Percentiles rank a stretch among this genome's conserved stretches.
These are phyloP conservation scores for Moesziomyces sp. DNA, from an alignment of 1,284 basidiomycete genomes.

Conservation along the genomic window DNA sequence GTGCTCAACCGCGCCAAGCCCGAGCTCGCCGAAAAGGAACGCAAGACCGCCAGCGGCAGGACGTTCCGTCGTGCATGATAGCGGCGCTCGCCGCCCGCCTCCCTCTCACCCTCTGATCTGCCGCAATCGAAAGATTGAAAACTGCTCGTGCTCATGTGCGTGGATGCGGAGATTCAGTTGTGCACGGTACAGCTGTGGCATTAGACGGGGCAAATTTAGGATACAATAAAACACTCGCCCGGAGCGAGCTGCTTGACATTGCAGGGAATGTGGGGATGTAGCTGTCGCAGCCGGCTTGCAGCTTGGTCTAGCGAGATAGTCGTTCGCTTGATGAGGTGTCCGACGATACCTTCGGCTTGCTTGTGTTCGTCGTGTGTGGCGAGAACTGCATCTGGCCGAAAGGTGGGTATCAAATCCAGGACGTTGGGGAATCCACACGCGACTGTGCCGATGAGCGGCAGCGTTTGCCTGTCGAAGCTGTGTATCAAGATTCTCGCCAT, in stretches of 20 bases:
- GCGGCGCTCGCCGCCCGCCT: not conserved
- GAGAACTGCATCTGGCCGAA: slow-evolving; percentile 17
- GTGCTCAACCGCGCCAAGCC: slow-evolving; percentile 97
- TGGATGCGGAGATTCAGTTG: not conserved
- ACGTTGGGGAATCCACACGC: slow-evolving; percentile 41
- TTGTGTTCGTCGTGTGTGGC: slow-evolving; percentile 48
- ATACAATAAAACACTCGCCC: slow-evolving; percentile 15
- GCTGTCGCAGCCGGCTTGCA: not conserved
- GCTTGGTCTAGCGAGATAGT: slow-evolving; percentile 10
- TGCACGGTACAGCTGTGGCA: not conserved
- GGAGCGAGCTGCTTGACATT: slow-evolving; percentile 11
- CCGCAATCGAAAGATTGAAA: not conserved
- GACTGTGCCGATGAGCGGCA: slow-evolving; percentile 35
- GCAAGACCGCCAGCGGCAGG: slow-evolving; percentile 82
- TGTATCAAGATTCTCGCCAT: slow-evolving; percentile 22
- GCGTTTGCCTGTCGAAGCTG: slow-evolving; percentile 42
- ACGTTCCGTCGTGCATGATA: slow-evolving; percentile 59
- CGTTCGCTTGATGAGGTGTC: slow-evolving; percentile 13
- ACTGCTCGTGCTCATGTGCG: no score
- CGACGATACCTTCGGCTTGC: slow-evolving; percentile 31
- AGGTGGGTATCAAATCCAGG: slow-evolving; percentile 16
- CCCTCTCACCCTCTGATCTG: no score
- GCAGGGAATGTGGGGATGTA: not conserved
- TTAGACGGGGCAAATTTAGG: not conserved
- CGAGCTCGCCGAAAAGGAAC: slow-evolving; percentile 82